phyloP scores from a whole-genome alignment of 441 rosid species.

The Geranium incanum region DNA sequence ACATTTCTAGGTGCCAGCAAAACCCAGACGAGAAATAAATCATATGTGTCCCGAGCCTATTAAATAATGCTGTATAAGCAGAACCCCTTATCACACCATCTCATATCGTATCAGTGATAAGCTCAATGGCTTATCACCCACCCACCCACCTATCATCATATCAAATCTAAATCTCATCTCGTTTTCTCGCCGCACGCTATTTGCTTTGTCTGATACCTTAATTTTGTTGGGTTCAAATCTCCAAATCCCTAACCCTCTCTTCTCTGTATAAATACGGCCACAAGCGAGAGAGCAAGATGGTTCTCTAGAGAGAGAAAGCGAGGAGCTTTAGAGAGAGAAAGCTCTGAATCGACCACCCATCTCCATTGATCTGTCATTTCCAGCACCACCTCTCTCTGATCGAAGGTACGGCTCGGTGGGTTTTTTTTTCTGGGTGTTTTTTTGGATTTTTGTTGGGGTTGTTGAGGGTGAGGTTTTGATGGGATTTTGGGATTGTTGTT shows the following conservation, averaged over 20 bases:
- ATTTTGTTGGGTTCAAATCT: constrained; percentile 12
- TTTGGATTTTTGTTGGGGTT: constrained; percentile 2
- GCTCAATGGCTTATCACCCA: constrained; percentile 3
- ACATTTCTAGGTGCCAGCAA: not conserved
- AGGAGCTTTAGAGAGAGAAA: constrained; percentile 18
- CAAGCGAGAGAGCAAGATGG: constrained; percentile 17
- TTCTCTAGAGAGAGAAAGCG: constrained; percentile 13
- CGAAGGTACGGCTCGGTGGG: not conserved
- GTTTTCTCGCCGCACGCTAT: constrained; percentile 30
- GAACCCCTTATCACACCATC: not conserved
- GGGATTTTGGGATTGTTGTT: not conserved
- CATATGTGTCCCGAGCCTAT: not conserved
- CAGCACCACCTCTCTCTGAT: constrained; percentile 30
- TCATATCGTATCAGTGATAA: not conserved
- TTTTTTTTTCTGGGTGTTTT: constrained; percentile 6
- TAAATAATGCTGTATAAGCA: not conserved
- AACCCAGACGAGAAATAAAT: not conserved
- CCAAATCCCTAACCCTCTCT: constrained; percentile 43
- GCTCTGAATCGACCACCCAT: constrained; percentile 23
- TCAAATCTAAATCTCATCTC: constrained; percentile 25
- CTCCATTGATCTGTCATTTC: constrained; percentile 16
- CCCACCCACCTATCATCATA: constrained; percentile 16
- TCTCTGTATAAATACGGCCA: constrained; percentile 42
- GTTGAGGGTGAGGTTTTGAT: not conserved
- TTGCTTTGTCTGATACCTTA: constrained; percentile 30